A percentile compares a stretch with the other conserved stretches of the same genome.
These are phyloP conservation scores for Ceratopteris richardii DNA, from an alignment of 75 land plant species.

Conservation along the genomic window DNA sequence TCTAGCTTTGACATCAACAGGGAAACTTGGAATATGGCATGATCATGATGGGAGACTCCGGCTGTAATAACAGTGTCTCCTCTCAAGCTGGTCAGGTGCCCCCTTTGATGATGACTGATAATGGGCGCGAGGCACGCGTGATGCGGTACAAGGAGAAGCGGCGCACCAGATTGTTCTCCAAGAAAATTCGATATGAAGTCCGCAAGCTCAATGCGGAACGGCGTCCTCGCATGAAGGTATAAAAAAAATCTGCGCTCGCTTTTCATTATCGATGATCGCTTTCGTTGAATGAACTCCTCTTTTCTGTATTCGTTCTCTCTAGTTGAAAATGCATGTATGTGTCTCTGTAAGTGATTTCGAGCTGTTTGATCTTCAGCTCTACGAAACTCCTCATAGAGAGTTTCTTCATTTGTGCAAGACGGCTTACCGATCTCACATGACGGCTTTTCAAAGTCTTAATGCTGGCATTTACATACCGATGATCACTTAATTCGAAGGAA, in stretches of 20 bases:
- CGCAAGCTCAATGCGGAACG: slow-evolving; percentile 86
- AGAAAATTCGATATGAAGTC: slow-evolving; percentile 85
- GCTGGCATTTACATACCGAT: no score
- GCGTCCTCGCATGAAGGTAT: slow-evolving; percentile 72
- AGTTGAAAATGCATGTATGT: background rate
- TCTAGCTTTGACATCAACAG: no score
- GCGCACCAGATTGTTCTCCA: slow-evolving; percentile 59
- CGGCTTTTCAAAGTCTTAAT: no score
- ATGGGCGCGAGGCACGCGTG: slow-evolving; percentile 70
- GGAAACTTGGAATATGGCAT: no score
- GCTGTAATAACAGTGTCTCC: no score
- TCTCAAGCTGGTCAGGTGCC: no score
- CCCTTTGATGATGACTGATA: slow-evolving; percentile 11
- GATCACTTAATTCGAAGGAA: no score
- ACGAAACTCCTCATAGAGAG: background rate
- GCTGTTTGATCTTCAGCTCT: background rate
- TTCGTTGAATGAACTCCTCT: background rate
- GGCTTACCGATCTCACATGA: no score
- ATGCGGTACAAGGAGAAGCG: slow-evolving; percentile 77
- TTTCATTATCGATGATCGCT: background rate
- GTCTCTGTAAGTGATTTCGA: background rate
- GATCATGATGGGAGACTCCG: no score
- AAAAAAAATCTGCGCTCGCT: background rate
- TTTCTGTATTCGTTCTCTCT: background rate
- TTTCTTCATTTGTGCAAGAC: background rate